Evolutionary conservation across 2,329 filamentous ascomycete genomes (phyloP).

Genomic region (Penicillium sp.): DNA sequence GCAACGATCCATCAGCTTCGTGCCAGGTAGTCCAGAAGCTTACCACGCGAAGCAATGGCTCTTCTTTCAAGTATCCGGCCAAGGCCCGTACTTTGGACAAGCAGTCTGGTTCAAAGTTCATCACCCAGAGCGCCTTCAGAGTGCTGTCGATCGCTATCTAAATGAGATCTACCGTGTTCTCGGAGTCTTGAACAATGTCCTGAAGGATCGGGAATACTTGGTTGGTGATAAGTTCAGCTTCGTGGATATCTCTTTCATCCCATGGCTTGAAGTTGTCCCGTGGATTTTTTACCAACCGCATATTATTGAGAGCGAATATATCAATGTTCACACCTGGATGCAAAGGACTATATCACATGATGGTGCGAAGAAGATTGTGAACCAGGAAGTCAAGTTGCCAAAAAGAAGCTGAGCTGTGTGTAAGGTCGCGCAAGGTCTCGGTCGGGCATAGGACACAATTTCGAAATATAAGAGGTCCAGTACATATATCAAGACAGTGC

Average conservation of each 20-base stretch:
- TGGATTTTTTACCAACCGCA: no score
- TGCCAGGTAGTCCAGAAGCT: constrained; percentile 29
- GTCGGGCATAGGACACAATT: no score
- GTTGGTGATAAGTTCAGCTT: constrained; percentile 45
- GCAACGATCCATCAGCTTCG: constrained; percentile 31
- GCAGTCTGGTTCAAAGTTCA: constrained; percentile 40
- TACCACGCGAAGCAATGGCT: constrained; percentile 41
- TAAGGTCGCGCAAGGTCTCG: no score
- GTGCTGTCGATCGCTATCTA: constrained; percentile 46
- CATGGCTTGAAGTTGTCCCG: no score
- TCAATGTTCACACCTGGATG: no score
- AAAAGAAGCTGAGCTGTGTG: no score
- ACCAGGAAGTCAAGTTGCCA: no score
- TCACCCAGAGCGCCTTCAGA: constrained; percentile 45
- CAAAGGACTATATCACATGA: no score
- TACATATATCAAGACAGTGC: no score
- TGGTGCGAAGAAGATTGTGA: no score
- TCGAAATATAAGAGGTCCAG: no score
- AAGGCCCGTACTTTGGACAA: constrained; percentile 52
- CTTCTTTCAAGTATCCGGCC: constrained; percentile 46
- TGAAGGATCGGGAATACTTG: constrained; percentile 36
- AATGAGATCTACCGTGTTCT: constrained; percentile 47
- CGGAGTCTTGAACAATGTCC: constrained; percentile 25
- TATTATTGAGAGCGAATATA: no score
- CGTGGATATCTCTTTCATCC: constrained; percentile 45